Evolutionary conservation across 2,329 filamentous ascomycete species (phyloP), one percentile per base, ranked within the genome.

Genomic region (Colletotrichum tofieldiae): DNA sequence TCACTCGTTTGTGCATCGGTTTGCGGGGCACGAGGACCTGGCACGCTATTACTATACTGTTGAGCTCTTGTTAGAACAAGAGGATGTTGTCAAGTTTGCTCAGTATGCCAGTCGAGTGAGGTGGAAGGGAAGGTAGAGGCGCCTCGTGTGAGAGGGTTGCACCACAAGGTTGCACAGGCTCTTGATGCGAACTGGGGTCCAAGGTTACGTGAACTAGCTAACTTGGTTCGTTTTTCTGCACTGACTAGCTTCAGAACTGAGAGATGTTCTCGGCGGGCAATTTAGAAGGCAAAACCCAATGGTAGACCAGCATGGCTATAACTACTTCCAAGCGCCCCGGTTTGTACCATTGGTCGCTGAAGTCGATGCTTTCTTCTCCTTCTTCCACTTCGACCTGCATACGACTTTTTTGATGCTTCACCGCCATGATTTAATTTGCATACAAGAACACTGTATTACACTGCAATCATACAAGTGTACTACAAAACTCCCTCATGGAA

Each of bases 1-100:
- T 77, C 94, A 97, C 84, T 90, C 88, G 52, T 95, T 94, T 79
- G 93, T 97, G 79, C 94, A 97, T 84, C 84, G 90, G 49, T 89
- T 95, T 78, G 92, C 90, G 43, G 86, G 83, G 5, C 94, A 96
- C 78, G 94, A 97, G 86, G 93, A 93, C 76, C 82, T 97, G 75
- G 94, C 94, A 18, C 86, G 88, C 76, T 84, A 91, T 65, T 94
- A 87, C 79, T 94, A 91, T 82, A 95, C 91, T 0, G 89, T 96
- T 8, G 93, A 96, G 66, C 81, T 88, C 75, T 84, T 97, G 74
- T 79, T 92, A 78, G 89, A 86, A 77, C 89, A 93, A 79, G 91
- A 93, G 51, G 93, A 94, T 84, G 91, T 96, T 14, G 84, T 86
- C 81, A 87, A 84, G 75, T 96, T 93, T 88, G 92, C 90, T 12